Evolutionary conservation across 1,284 basidiomycete genomes (phyloP).

Genomic region (Ustilago xerochloae): DNA sequence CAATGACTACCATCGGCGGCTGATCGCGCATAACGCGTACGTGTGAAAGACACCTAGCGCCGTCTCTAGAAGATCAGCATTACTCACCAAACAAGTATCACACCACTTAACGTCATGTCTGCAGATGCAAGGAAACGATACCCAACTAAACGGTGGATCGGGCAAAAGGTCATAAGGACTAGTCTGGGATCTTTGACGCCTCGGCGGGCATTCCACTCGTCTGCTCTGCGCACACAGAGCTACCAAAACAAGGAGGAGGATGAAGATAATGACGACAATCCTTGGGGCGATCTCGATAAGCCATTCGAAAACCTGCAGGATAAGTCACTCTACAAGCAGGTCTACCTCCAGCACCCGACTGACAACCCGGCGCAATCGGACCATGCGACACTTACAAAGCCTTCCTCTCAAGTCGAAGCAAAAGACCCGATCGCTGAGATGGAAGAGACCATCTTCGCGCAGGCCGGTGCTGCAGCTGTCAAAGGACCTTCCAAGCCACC

Average conservation of each 20-base stretch:
- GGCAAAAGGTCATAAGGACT: background rate
- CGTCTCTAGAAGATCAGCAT: background rate
- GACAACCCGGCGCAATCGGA: background rate
- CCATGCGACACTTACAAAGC: background rate
- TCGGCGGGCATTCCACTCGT: slow-evolving; percentile 20
- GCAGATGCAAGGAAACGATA: background rate
- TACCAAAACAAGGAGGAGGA: slow-evolving; percentile 7
- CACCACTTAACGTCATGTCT: background rate
- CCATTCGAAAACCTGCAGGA: slow-evolving; percentile 43
- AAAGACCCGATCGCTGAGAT: slow-evolving; percentile 37
- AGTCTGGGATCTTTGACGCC: background rate
- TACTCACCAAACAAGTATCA: slow-evolving; percentile 18
- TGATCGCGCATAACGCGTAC: slow-evolving; percentile 20
- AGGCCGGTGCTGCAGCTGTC: slow-evolving; percentile 43
- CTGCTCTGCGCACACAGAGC: background rate
- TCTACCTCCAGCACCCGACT: slow-evolving; percentile 17
- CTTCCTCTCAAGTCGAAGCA: background rate
- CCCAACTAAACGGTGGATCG: background rate
- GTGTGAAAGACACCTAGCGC: background rate
- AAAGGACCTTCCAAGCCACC: background rate
- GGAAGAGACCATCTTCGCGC: slow-evolving; percentile 52
- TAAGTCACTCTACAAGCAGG: slow-evolving; percentile 40
- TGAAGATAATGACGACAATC: slow-evolving; percentile 41
- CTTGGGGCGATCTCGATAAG: slow-evolving; percentile 54
- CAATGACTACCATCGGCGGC: slow-evolving; percentile 87